phyloP scores from a whole-genome alignment of 1,284 basidiomycete genomes.

The Cutaneotrichosporon daszewskae region DNA sequence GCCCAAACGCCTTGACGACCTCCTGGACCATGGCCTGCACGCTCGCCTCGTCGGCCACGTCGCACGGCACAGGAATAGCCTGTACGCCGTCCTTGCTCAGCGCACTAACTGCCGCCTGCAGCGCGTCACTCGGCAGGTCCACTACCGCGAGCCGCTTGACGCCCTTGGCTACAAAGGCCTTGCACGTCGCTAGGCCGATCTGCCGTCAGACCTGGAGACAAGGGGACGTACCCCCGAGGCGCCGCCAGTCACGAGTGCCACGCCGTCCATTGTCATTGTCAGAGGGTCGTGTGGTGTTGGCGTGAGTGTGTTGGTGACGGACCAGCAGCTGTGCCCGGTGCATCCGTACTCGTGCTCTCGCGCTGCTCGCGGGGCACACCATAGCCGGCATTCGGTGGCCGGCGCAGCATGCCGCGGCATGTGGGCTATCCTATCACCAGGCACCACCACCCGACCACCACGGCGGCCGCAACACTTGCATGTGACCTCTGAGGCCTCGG shows the following conservation, averaged over 20 bases:
- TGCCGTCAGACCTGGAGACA: neutral
- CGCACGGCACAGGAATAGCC: slow-evolving; percentile 5
- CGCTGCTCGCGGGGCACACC: no score
- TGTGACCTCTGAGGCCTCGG: no score
- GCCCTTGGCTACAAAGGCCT: slow-evolving; percentile 8
- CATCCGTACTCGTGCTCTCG: no score
- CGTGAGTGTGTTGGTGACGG: no score
- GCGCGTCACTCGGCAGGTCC: slow-evolving; percentile 8
- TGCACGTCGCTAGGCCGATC: slow-evolving; percentile 12
- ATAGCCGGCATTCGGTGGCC: no score
- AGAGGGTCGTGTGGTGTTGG: no score
- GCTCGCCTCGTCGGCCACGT: slow-evolving; percentile 13
- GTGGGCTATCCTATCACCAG: no score
- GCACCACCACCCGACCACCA: no score
- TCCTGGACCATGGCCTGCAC: slow-evolving; percentile 9
- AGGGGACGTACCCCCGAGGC: slow-evolving; percentile 18
- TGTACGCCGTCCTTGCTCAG: slow-evolving; percentile 4
- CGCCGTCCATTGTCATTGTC: slow-evolving; percentile 23
- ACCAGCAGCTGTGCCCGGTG: no score
- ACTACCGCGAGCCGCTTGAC: slow-evolving; percentile 7
- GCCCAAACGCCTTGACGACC: slow-evolving; percentile 19
- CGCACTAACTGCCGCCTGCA: no score
- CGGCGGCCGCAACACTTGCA: no score
- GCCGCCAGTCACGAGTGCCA: slow-evolving; percentile 21
- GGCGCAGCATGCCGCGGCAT: no score